Conservation (phyloP, 257 asterid species). For the Fraxinus quadrangulata region DNA sequence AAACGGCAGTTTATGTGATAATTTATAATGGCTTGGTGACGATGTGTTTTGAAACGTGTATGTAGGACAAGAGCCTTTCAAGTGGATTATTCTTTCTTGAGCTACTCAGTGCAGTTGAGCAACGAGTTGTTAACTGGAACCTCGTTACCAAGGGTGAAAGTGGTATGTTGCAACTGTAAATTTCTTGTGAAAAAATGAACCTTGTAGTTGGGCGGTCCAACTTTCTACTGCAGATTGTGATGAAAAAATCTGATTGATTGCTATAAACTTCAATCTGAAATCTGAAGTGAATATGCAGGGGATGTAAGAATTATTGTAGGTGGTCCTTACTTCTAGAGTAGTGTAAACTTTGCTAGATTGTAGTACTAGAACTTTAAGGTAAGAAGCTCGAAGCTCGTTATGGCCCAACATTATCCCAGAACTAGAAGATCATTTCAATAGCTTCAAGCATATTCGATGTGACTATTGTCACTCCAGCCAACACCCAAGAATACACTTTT, state of each 20-base stretch:
- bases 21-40: slow-evolving; percentile 23
- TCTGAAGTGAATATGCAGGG: neutral
- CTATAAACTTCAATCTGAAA: neutral
- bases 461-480: neutral
- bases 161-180: slow-evolving; percentile 50
- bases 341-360: neutral
- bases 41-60: slow-evolving; percentile 20
- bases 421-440: neutral
- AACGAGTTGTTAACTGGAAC: slow-evolving; percentile 97
- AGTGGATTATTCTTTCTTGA: slow-evolving; percentile 88
- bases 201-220: neutral
- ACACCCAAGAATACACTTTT: neutral
- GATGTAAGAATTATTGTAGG: slow-evolving; percentile 5
- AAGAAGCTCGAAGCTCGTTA: neutral
- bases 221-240: neutral
- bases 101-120: slow-evolving; percentile 91
- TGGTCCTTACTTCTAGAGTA: neutral
- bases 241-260: neutral
- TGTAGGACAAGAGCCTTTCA: slow-evolving; percentile 88
- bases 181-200: slow-evolving; percentile 9
- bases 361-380: neutral
- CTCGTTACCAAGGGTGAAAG: slow-evolving; percentile 93
- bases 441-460: neutral
- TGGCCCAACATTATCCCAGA: neutral
- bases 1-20: neutral